Base-by-base conservation (phyloP, 2,329 filamentous ascomycete species). In the Paracoccidioides brasiliensis region DNA sequence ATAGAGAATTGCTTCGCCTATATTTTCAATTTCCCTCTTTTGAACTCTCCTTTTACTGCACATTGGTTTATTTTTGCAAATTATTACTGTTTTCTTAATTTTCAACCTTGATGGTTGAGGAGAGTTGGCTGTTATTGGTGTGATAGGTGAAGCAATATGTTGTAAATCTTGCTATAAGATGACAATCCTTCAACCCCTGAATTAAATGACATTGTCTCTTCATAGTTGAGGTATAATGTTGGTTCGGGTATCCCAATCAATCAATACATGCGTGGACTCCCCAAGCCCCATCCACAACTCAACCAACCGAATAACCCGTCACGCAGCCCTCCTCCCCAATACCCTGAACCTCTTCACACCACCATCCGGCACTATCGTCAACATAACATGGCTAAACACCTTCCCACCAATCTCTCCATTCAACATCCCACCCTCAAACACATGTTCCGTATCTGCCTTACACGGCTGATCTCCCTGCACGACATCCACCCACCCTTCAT, bases 281-380 rank as follows among this genome's bases (percentile, higher is more conserved):
- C 5, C 5, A n/a, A 48, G 22, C 5, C 5, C 5, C n/a, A 48
- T 50, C 5, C 15, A 22, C 33, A 35, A 15, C 22, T 15, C n/a
- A 49, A 15, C 37, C 3, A 22, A 22, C n/a, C 22, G 33, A 1
- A 35, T 30, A n/a, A 15, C 43, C 15, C 15, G 2, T 50, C 46
- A 50, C 5, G 12, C 33, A 22, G 40, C 46, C 61, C 82, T 77
- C 65, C 78, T 82, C 2, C 85, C 88, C 69, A 87, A 83, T 1
- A 91, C 82, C 48, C 89, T 81, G 61, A 96, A 79, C 60, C 90
- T 78, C 81, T 95, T 95, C 2, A 96, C 86, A 30, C 91, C 90
- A 38, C 91, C 90, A 70, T 97, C 90, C 0, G 91, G 91, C 62
- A 95, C 88, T 68, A 96, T 93, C 38, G 88, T 86, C 68, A 97